Conservation (phyloP, 2,329 filamentous ascomycete genomes). For the Elsinoe batatas region DNA sequence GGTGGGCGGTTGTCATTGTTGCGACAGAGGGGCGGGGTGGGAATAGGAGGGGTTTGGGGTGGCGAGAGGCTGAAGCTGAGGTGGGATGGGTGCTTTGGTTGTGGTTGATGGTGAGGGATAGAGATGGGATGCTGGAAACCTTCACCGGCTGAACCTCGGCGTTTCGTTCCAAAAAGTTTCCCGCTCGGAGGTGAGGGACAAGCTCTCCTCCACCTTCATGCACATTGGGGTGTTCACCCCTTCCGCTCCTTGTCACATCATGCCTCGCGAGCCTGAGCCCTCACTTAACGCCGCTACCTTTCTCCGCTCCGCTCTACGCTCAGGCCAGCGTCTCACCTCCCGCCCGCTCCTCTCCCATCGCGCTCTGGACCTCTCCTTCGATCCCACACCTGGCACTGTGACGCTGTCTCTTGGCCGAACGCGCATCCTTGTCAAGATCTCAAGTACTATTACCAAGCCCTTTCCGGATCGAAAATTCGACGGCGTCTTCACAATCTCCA, state of each 20-base stretch:
- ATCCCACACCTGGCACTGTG: constrained; percentile 81
- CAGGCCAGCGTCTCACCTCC: constrained; percentile 75
- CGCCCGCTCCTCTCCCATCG: constrained; percentile 73
- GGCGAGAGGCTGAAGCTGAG: neutral
- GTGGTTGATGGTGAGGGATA: too few relatives aligned
- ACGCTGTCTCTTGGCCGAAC: constrained; percentile 86
- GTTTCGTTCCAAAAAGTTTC: constrained; percentile 1
- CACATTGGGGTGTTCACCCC: neutral
- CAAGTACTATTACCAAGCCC: constrained; percentile 78
- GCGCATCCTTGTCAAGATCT: constrained; percentile 74
- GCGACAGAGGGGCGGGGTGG: constrained; percentile 14
- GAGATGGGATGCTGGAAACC: neutral
- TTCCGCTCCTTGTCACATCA: constrained; percentile 29
- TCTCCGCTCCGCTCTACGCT: constrained; percentile 68
- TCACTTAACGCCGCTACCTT: constrained; percentile 85
- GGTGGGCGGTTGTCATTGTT: constrained; percentile 50
- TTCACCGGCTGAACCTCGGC: constrained; percentile 16
- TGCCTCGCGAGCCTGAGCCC: constrained; percentile 88
- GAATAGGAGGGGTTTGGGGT: neutral
- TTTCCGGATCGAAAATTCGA: constrained; percentile 86
- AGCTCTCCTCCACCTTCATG: neutral
- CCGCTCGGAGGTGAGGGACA: neutral
- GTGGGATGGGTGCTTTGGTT: neutral
- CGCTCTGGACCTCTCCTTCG: constrained; percentile 66
- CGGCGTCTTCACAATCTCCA: constrained; percentile 84